Conservation (phyloP, 2,329 filamentous ascomycete species). For the Trichoderma harzianum region DNA sequence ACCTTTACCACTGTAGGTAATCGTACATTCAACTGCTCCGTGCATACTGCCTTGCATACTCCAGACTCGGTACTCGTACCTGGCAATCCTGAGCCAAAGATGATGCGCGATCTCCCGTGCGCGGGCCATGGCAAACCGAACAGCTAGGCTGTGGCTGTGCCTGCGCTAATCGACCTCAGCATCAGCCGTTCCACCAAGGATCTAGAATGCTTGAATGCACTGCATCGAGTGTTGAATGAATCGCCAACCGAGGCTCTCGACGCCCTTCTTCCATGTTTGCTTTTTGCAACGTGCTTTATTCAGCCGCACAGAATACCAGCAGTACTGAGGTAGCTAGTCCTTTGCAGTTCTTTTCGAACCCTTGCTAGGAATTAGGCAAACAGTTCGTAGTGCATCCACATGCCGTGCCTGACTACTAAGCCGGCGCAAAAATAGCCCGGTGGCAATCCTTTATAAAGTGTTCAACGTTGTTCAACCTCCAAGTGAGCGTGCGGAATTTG, state of each 20-base stretch:
- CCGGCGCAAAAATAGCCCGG: slow-evolving; percentile 1
- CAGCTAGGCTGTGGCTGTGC: background rate
- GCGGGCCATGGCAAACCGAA: background rate
- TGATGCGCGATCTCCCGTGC: background rate
- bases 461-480: background rate
- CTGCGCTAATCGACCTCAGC: background rate
- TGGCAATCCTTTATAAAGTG: background rate
- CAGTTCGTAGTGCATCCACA: background rate
- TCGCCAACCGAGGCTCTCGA: background rate
- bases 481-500: background rate
- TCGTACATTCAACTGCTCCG: background rate
- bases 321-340: background rate
- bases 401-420: background rate
- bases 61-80: background rate
- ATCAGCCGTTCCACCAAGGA: background rate
- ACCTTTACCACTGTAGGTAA: background rate
- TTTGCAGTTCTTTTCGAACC: background rate
- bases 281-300: background rate
- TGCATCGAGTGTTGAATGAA: background rate
- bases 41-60: background rate
- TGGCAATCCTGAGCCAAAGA: background rate
- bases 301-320: background rate
- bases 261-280: background rate
- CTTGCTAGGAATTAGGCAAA: background rate
- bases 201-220: background rate